Base-by-base conservation (phyloP, 2,329 filamentous ascomycete genomes). In the Cephalotrichum gorgonifer region DNA sequence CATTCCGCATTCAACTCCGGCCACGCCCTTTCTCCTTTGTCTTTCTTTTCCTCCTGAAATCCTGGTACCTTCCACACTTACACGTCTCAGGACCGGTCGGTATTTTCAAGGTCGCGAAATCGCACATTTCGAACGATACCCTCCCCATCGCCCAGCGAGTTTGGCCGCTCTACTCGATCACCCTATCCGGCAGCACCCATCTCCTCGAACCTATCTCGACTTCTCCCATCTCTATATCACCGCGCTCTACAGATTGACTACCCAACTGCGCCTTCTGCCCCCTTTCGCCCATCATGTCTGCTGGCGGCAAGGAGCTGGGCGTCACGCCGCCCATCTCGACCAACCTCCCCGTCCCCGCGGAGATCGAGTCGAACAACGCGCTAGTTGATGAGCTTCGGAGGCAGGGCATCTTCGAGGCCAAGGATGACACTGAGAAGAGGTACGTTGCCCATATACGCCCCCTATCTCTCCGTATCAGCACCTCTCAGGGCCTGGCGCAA, bases 351-450 rank as follows among this genome's bases (percentile, higher is more conserved):
- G 93, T 85, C 1, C 77, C 85, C 49, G 71, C 77, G 33, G 91
- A 98, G 64, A 78, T 85, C 50, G 76, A 83, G 54, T 79, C 85
- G 46, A 94, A 88, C 58, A 83, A 88, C 56, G 75, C 83, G 50
- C 77, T 98, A 42, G 78, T 95, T 50, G 81, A 86, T 50, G 90
- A 96, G 67, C 71, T 98, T 53, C 88, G 88, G 63, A 75, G 75
- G 38, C 87, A 96, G 67, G 91, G 94, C 67, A 95, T 93, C 47
- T 98, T 95, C 59, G 93, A 97, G 67, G 81, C 79, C 47, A 77
- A 81, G 14, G 76, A 86, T 41, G 93, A 94, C 62, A 95, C 88
- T 3, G 78, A 88, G 54, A 88, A 86, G 64, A 84, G 90, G 87
- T 88, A 68, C 53, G 65, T 12, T 15, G 35, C n/a, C n/a, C 17